A percentile compares a stretch with the other conserved stretches of the same genome.
These are phyloP conservation scores for Beauveria brongniartii DNA, from an alignment of 2,329 filamentous ascomycete genomes.

Conservation along the genomic window DNA sequence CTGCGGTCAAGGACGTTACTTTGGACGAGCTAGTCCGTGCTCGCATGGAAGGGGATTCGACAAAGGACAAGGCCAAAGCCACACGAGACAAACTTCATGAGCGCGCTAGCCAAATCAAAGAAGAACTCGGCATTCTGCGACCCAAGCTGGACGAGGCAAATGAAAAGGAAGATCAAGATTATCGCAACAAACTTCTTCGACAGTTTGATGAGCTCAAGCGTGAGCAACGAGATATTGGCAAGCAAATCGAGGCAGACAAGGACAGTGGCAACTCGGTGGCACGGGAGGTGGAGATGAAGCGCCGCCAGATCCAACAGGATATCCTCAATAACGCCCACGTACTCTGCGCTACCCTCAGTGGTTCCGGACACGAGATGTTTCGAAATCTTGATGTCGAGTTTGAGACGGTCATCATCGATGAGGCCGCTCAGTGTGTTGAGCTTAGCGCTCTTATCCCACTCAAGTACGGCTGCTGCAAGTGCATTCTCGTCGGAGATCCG, in stretches of 20 bases:
- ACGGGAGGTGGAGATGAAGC: slow-evolving; percentile 78
- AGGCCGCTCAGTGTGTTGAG: slow-evolving; percentile 96
- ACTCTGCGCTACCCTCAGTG: slow-evolving; percentile 89
- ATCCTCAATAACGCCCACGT: slow-evolving; percentile 88
- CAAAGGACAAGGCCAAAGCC: slow-evolving; percentile 47
- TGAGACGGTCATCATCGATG: slow-evolving; percentile 96
- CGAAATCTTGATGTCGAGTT: slow-evolving; percentile 91
- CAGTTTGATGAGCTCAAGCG: slow-evolving; percentile 72
- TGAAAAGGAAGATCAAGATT: slow-evolving; percentile 39
- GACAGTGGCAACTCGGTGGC: slow-evolving; percentile 75
- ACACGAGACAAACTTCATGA: slow-evolving; percentile 53
- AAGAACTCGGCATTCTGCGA: slow-evolving; percentile 62
- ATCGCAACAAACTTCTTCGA: slow-evolving; percentile 54
- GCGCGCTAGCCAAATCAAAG: slow-evolving; percentile 65
- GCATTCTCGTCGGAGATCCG: slow-evolving; percentile 93
- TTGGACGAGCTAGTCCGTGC: slow-evolving; percentile 83
- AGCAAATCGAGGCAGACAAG: slow-evolving; percentile 78
- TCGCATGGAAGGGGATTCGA: slow-evolving; percentile 54
- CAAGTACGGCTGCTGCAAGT: slow-evolving; percentile 95
- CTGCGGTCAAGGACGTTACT: slow-evolving; percentile 81
- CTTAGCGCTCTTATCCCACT: slow-evolving; percentile 91
- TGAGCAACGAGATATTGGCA: slow-evolving; percentile 64
- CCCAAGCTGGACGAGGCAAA: slow-evolving; percentile 62
- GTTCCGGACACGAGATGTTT: slow-evolving; percentile 96
- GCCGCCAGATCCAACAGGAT: slow-evolving; percentile 78